Percentiles rank a stretch among this genome's conserved stretches.
phyloP scores from a whole-genome alignment of 441 rosid species.

The Rhodomyrtus psidioides region DNA sequence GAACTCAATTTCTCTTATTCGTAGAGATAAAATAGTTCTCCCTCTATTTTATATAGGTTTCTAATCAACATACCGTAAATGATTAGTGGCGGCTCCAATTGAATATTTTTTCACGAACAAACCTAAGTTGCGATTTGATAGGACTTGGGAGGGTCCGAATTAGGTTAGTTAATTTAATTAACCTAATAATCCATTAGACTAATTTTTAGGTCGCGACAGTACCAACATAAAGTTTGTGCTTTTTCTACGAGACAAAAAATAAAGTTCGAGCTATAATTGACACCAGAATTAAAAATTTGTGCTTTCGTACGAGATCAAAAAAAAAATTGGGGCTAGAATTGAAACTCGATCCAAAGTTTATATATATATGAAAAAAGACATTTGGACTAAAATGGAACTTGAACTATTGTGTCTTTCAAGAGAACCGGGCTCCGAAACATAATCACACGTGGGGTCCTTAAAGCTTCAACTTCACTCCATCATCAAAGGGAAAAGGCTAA shows the following conservation, averaged over 20 bases:
- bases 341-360: neutral
- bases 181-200: too few relatives aligned
- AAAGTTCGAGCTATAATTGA: accelerated
- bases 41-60: too few relatives aligned
- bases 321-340: accelerated
- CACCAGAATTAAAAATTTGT: neutral
- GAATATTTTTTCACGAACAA: too few relatives aligned
- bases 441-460: neutral
- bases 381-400: neutral
- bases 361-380: neutral
- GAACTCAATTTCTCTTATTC: too few relatives aligned
- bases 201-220: too few relatives aligned
- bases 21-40: too few relatives aligned
- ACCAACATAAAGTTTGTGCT: accelerated
- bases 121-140: too few relatives aligned
- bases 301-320: accelerated
- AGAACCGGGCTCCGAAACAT: neutral
- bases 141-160: too few relatives aligned
- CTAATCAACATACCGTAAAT: too few relatives aligned
- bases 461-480: neutral
- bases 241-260: neutral
- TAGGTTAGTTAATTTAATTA: too few relatives aligned
- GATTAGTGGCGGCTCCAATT: too few relatives aligned
- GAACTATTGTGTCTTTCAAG: neutral
- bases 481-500: neutral